Conservation (phyloP, 2,329 filamentous ascomycete species). For the Colletotrichum tanaceti region DNA sequence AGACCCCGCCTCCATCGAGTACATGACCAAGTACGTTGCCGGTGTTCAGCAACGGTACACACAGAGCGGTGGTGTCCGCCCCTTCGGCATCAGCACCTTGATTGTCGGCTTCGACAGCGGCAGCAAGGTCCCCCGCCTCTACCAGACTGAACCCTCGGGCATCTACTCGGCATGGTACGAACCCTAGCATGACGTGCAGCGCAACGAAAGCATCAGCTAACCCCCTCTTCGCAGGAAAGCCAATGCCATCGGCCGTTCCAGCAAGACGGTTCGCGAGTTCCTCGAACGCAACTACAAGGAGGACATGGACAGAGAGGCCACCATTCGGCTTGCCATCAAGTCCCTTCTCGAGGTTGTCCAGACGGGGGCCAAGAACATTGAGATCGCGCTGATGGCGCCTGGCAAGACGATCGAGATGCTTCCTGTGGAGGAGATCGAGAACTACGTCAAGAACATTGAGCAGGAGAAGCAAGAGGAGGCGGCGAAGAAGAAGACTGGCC, state of each 20-base stretch:
- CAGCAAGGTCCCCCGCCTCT: slow-evolving; percentile 87
- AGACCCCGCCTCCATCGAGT: slow-evolving; percentile 97
- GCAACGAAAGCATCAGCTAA: background rate
- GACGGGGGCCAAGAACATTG: slow-evolving; percentile 99
- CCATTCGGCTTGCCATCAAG: slow-evolving; percentile 97
- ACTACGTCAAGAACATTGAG: slow-evolving; percentile 98
- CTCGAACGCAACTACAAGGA: slow-evolving; percentile 99
- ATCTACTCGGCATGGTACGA: slow-evolving; percentile 96
- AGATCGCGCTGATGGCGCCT: slow-evolving; percentile 97
- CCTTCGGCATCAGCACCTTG: slow-evolving; percentile 93
- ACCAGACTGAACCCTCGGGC: slow-evolving; percentile 98
- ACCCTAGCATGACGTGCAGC: background rate
- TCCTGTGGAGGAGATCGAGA: slow-evolving; percentile 94
- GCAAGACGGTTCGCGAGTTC: slow-evolving; percentile 99
- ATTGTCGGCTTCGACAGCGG: slow-evolving; percentile 98
- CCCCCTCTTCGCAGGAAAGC: slow-evolving; percentile 80
- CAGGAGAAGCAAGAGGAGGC: slow-evolving; percentile 99
- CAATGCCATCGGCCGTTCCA: slow-evolving; percentile 97
- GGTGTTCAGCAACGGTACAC: slow-evolving; percentile 99
- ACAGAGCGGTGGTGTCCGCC: slow-evolving; percentile 96
- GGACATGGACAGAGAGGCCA: slow-evolving; percentile 95
- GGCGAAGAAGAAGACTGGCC: slow-evolving; percentile 92
- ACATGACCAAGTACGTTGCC: slow-evolving; percentile 99
- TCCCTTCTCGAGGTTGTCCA: slow-evolving; percentile 97
- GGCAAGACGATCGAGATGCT: slow-evolving; percentile 93